Base-by-base conservation (phyloP, 2,329 filamentous ascomycete species). In the Leptographium procerum region DNA sequence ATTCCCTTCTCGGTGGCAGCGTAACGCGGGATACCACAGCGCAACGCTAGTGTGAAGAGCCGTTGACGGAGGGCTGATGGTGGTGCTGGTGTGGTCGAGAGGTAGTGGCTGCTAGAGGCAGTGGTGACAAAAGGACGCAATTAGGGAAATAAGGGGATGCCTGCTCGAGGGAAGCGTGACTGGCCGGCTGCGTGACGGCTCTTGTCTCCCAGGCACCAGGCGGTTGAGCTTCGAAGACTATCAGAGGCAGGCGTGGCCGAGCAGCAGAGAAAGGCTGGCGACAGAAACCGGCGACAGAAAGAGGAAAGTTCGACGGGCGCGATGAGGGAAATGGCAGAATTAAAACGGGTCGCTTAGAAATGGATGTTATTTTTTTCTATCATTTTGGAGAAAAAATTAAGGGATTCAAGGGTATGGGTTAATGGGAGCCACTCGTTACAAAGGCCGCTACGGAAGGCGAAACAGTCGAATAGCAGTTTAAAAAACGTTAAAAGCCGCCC, bases 1-100 rank as follows among this genome's bases (percentile, higher is more conserved):
- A 58, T 54, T 58, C 51, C 56, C 56, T 48, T 54, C 56, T 57
- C 40, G 56, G 56, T 22, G 19, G 34, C 51, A 45, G 50, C 56
- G 40, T 40, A 54, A 48, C 31, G 50, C 40, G 51, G 56, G 50
- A 36, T 26, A 54, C 11, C 31, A 28, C 26, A 57, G 48, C 13
- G 48, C 22, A 54, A 26, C 51, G 43, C 56, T 58, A 58, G 56
- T 31, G 28, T 43, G 40, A 43, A 22, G 19, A 43, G 40, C 40
- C 40, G 40, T 43, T 43, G 40, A 48, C 45, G 28, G 16, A 51
- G 48, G 16, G n/a, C 26, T 9, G 28, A 29, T 7, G 48, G 28
- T 24, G 24, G 14, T n/a, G 28, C 6, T n/a, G 24, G 26, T 14
- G 40, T 45, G 8, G 40, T 36, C n/a, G n/a, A n/a, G n/a, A n/a